Conservation (phyloP, 352 stramenopile species). For the Aphanomyces euteiches region DNA sequence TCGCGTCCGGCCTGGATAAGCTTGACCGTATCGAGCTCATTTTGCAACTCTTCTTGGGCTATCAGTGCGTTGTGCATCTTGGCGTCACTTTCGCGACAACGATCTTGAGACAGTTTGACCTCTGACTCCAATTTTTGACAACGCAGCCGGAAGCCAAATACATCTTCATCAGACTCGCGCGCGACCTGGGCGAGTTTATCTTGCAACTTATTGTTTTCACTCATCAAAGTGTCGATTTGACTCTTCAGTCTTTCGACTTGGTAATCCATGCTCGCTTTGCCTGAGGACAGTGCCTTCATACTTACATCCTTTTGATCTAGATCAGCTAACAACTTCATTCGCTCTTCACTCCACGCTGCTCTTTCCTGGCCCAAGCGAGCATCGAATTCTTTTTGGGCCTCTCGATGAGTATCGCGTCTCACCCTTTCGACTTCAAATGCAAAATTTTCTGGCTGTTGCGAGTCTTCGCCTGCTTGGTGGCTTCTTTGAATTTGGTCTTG, state of each 20-base stretch:
- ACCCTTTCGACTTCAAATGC: too few relatives aligned
- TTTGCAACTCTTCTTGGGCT: background rate
- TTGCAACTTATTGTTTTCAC: background rate
- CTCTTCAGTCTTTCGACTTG: too few relatives aligned
- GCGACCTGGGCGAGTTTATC: background rate
- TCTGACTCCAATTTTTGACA: conserved; percentile 1
- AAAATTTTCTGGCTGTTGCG: background rate
- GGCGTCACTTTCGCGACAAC: background rate
- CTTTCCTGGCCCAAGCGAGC: too few relatives aligned
- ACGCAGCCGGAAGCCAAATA: background rate
- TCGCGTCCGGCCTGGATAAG: background rate
- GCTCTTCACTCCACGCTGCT: too few relatives aligned
- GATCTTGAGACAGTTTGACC: background rate
- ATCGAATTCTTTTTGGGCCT: too few relatives aligned
- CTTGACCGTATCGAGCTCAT: background rate
- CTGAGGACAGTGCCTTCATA: too few relatives aligned
- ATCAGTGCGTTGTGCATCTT: background rate
- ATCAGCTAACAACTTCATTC: too few relatives aligned
- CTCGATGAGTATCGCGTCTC: too few relatives aligned
- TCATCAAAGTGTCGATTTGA: too few relatives aligned
- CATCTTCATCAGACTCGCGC: background rate
- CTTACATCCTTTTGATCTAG: too few relatives aligned
- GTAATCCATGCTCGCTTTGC: too few relatives aligned
- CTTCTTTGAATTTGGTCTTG: background rate
- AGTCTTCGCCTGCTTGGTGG: background rate